These are phyloP conservation scores for Quercus phellos DNA, from an alignment of 331 rosid genomes.

Conservation along the genomic window DNA sequence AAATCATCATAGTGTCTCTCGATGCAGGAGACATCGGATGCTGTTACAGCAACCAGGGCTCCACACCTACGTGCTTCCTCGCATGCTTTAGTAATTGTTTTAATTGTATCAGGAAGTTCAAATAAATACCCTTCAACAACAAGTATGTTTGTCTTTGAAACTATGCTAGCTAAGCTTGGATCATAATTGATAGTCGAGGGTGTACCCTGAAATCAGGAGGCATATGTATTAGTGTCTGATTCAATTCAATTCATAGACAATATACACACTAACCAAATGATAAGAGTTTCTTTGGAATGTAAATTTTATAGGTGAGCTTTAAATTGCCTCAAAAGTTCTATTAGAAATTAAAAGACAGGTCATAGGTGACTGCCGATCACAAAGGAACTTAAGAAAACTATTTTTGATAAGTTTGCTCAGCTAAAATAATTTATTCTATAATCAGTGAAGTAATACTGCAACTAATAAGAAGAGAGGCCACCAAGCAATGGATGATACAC, in stretches of 20 bases:
- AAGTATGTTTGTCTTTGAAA: conserved; percentile 72
- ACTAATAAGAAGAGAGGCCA: neutral
- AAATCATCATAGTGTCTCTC: conserved; percentile 82
- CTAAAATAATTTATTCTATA: neutral
- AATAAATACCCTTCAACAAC: conserved; percentile 92
- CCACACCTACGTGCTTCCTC: conserved; percentile 70
- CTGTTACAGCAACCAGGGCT: conserved; percentile 85
- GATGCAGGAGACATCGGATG: conserved; percentile 90
- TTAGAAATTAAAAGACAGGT: neutral
- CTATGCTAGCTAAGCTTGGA: conserved; percentile 55
- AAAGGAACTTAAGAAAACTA: neutral
- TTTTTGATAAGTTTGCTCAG: neutral
- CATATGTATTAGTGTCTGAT: conserved; percentile 30
- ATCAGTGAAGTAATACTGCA: neutral
- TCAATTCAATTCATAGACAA: neutral
- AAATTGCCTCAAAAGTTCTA: neutral
- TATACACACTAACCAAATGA: conserved; percentile 6
- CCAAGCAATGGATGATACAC: neutral
- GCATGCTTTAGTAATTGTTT: conserved; percentile 63
- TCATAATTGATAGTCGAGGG: conserved; percentile 74
- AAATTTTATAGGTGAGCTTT: neutral
- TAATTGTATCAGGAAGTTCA: conserved; percentile 83
- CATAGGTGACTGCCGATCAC: neutral
- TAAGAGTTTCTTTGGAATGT: neutral
- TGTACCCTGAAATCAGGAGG: conserved; percentile 62